A percentile compares a stretch with the other conserved stretches of the same genome.
These are phyloP conservation scores for Trichoderma semiorbis DNA, from an alignment of 2,329 filamentous ascomycete species.

Conservation along the genomic window DNA sequence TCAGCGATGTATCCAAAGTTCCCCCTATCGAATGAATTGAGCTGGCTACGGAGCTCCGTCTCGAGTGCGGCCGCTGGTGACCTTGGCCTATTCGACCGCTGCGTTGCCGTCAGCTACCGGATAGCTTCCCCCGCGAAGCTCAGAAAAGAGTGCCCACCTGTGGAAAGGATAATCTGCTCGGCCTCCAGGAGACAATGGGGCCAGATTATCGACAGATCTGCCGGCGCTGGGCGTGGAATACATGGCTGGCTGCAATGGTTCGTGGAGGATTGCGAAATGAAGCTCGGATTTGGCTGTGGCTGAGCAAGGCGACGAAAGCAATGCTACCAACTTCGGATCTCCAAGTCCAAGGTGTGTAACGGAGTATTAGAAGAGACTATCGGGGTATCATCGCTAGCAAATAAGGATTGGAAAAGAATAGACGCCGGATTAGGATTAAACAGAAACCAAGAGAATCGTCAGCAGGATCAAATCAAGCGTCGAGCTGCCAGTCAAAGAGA, in stretches of 20 bases:
- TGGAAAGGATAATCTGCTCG: constrained; percentile 58
- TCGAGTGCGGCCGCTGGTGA: constrained; percentile 46
- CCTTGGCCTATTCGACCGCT: constrained; percentile 43
- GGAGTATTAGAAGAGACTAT: not conserved
- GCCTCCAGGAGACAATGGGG: constrained; percentile 48
- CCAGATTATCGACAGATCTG: constrained; percentile 64
- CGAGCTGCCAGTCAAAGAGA: not conserved
- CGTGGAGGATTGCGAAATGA: not conserved
- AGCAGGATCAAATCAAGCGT: not conserved
- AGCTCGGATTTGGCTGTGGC: not conserved
- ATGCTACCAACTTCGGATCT: not conserved
- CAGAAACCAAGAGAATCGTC: not conserved
- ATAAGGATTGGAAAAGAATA: constrained; percentile 1
- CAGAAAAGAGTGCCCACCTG: constrained; percentile 40
- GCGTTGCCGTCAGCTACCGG: constrained; percentile 26
- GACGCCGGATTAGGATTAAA: constrained; percentile 3
- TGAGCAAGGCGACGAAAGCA: not conserved
- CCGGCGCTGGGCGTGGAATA: constrained; percentile 55
- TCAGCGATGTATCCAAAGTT: constrained; percentile 67
- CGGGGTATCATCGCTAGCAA: constrained; percentile 46
- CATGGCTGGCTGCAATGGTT: constrained; percentile 46
- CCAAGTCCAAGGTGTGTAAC: constrained; percentile 18
- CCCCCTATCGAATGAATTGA: constrained; percentile 86
- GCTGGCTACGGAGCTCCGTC: constrained; percentile 81
- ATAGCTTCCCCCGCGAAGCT: not conserved